Base-by-base conservation (phyloP, 139 green algal species). In the Trebouxia sp. region DNA sequence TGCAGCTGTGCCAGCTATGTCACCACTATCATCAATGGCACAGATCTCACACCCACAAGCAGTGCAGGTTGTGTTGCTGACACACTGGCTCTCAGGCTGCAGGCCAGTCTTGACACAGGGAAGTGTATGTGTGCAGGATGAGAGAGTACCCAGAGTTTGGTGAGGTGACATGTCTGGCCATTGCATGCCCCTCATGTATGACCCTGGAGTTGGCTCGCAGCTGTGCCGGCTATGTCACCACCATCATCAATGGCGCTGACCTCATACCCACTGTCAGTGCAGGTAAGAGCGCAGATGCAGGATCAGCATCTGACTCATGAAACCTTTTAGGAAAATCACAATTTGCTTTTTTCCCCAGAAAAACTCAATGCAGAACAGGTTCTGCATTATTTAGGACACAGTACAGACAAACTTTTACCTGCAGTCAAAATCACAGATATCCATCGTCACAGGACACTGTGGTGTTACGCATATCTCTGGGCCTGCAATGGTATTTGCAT, bases 121-220 rank as follows among this genome's bases (percentile, higher is more conserved):
- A 78, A 42, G 4, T 6, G 15, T 70, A 11, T 42, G 10, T 8
- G 12, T 82, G 39, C 81, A 83, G 75, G 65, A 66, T 91, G 37
- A 37, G 87, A 35, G 85, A 91, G 15, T 39, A 15, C 47, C 82
- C 85, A 3, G 69, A 87, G 28, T 90, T 94, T 70, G 80, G 79
- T 0, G 80, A 86, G 32, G 89, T 87, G 3, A 88, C 85, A 17
- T 96, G 92, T 78, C 72, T 89, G n/a, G 88, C 92, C 12, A 89
- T 98, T 41, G 94, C 94, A 20, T 97, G 93, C 87, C 94, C 94
- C 28, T 88, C 88, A 3, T 94, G 89, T 84, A 93, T 97, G 88
- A 98, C 94, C 6, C 65, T 94, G 72, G 89, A 96, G 83, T 88
- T 98, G 47, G 92, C 93, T 1, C 56, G 82, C 2, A 87, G 83